Percentiles rank a stretch among this genome's conserved stretches.
Conservation (phyloP, 306 rosid species). For the Quercus robur region DNA sequence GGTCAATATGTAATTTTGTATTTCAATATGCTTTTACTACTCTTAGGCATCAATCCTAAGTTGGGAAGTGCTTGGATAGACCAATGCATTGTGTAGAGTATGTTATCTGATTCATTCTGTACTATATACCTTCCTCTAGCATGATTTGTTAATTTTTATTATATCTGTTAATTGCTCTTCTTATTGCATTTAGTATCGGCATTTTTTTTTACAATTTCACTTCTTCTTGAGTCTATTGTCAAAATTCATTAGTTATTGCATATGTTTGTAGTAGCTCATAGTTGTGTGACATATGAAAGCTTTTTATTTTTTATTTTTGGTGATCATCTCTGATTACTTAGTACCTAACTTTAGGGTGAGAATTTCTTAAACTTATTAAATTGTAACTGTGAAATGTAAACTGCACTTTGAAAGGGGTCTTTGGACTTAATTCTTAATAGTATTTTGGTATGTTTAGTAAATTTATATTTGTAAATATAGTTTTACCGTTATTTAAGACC, state of each 20-base stretch:
- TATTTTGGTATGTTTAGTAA: neutral
- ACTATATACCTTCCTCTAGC: neutral
- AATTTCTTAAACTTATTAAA: neutral
- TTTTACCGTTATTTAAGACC: neutral
- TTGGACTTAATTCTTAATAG: neutral
- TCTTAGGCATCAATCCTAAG: neutral
- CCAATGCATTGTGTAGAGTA: neutral
- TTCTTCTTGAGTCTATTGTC: neutral
- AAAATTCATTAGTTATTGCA: neutral
- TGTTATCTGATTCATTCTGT: neutral
- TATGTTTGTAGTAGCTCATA: neutral
- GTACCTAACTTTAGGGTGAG: constrained; percentile 9
- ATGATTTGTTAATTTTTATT: neutral
- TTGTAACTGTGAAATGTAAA: constrained; percentile 19
- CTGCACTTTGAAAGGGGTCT: constrained; percentile 9
- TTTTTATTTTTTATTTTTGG: neutral
- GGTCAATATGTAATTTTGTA: neutral
- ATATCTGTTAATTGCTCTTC: neutral
- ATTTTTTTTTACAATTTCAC: neutral
- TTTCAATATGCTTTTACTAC: neutral
- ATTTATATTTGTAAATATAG: constrained; percentile 7
- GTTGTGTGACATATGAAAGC: neutral
- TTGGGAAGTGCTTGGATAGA: neutral
- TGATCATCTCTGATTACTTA: constrained; percentile 1
- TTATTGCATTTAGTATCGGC: neutral